Evolutionary conservation across 768 basidiomycete species (phyloP), one percentile per base, ranked within the genome.

Genomic region (Calocera cornea): DNA sequence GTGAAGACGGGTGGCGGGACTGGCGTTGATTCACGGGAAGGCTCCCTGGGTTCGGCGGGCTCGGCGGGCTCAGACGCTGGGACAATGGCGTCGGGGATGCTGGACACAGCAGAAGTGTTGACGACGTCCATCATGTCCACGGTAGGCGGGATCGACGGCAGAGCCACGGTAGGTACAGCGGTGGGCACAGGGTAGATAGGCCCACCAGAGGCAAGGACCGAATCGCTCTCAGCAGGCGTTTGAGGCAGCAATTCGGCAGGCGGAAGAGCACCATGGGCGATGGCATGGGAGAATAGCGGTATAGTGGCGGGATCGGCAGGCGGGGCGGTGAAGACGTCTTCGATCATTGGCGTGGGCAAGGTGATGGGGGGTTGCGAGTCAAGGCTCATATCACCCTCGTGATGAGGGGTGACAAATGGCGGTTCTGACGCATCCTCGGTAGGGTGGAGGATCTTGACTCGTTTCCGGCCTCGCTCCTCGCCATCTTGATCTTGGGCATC

Each of bases 1-100:
- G 84, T 75, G 76, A 99, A 97, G 41, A 88, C 86, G 1, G 92
- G 92, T 34, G 72, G 68, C 41, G 73, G 68, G 1, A 87, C 79
- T 0, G 89, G 89, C 0, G 88, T 85, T 0, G 87, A 88, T 34
- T 14, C 82, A 78, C 44, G 72, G 44, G 64, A 68, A 54, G 69
- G 68, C 60, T 63, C 84, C 81, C 67, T 85, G 70, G 74, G 65
- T 65, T 78, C 72, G 66, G 75, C 71, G 54, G 73, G 71, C 38
- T 67, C 66, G 69, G 73, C 49, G 67, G 41, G 36, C 66, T 33
- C 36, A 41, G 24, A 34, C 12, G 40, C 66, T 31, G 66, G 68
- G 68, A 65, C 63, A 67, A 70, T 67, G 64, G 69, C 50, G 50
- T 68, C 66, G 68, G 69, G 70, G 49, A 49, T 36, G 50, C 67